Conservation (phyloP, 2,329 filamentous ascomycete genomes). For the Zasmidium angulare region DNA sequence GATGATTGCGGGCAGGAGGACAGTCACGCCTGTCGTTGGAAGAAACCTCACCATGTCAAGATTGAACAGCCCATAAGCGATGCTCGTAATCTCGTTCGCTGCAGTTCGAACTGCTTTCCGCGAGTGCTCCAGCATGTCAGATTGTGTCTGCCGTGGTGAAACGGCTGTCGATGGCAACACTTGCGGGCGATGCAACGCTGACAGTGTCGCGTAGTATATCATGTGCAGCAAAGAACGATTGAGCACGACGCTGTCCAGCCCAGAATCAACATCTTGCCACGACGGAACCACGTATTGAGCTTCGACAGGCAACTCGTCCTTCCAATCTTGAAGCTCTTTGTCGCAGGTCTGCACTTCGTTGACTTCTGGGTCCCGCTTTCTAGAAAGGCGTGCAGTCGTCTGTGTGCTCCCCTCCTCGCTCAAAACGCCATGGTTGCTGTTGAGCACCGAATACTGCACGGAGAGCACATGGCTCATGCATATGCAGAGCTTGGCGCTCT, state of each 20-base stretch:
- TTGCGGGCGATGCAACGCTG: constrained; percentile 85
- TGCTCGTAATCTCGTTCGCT: constrained; percentile 80
- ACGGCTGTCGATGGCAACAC: constrained; percentile 70
- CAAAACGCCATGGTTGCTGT: constrained; percentile 71
- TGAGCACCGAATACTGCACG: constrained; percentile 87
- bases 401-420: constrained; percentile 69
- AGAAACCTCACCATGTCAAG: constrained; percentile 74
- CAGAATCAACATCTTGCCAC: constrained; percentile 55
- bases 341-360: constrained; percentile 79
- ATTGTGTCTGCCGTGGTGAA: constrained; percentile 46
- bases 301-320: constrained; percentile 66
- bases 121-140: constrained; percentile 78
- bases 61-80: constrained; percentile 73
- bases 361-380: constrained; percentile 79
- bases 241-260: constrained; percentile 61
- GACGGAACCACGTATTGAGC: constrained; percentile 66
- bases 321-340: constrained; percentile 75
- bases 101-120: constrained; percentile 79
- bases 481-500: constrained; percentile 85
- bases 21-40: constrained; percentile 86
- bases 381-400: constrained; percentile 84
- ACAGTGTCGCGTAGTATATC: constrained; percentile 89
- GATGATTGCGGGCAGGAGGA: constrained; percentile 87
- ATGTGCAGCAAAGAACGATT: constrained; percentile 88
- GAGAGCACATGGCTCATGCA: constrained; percentile 87